Evolutionary conservation across 306 rosid genomes (phyloP), one percentile per base, ranked within the genome.

Genomic region (Prunus armeniaca): DNA sequence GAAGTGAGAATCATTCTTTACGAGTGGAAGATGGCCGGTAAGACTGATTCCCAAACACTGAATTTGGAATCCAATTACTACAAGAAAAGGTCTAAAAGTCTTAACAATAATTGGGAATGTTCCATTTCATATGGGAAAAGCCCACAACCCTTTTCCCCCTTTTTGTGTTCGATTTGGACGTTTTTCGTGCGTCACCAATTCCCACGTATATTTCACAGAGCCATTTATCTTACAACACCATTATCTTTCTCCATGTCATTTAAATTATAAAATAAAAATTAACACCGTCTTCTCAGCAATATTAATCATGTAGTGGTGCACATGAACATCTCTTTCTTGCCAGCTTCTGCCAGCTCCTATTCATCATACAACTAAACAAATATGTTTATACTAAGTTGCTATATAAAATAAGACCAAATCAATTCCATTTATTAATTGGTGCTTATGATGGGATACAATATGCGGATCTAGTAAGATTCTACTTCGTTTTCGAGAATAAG

Each of bases 291-390:
- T 25, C 55, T 58, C 52, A 13, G 22, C 51, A 55, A 57, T 15
- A 56, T 57, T 57, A 55, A 72, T 60, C 41, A 57, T 7, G 68
- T 18, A 28, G 68, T 58, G 68, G 43, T 43, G 77, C 67, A 43
- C 77, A 45, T 73, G 58, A 14, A 3, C 68, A 60, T 60, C 77
- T 72, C 58, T 73, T 30, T 58, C 77, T 6, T 45, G 68, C 68
- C 77, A 73, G 77, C 68, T 73, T 47, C 58, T 58, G 69, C 77
- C 77, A 73, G 77, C 68, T 25, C 46, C 77, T 11, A 46, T 14
- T 9, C 66, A 60, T 73, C 58, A 60, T 41, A 41, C 41, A 61
- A 15, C 3, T 47, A 73, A 28, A 18, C 45, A 60, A 13, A 28
- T 51, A 60, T 73, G 47, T 58, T 34, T 73, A 50, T 34, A 34